Conservation (phyloP, 805 yeast genomes). For the Metschnikowia gruessii region DNA sequence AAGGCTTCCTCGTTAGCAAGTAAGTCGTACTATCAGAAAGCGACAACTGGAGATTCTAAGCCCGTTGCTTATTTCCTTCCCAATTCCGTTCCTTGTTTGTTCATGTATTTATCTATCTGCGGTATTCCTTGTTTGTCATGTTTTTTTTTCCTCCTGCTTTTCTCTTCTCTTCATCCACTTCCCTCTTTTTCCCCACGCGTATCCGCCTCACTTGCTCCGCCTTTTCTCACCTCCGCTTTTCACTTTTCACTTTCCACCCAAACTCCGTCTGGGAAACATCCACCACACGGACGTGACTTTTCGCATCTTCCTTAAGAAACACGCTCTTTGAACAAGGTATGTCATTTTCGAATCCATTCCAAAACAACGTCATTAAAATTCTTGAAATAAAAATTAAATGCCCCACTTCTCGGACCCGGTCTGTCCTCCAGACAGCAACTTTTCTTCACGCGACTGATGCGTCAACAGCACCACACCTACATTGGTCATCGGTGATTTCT, state of each 20-base stretch:
- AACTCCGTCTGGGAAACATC: not conserved
- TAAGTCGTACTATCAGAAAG: not conserved
- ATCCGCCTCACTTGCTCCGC: slow-evolving; percentile 3
- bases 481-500: too few relatives aligned
- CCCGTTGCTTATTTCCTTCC: slow-evolving; percentile 1
- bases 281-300: not conserved
- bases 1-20: not conserved
- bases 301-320: not conserved
- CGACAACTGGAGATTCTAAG: not conserved
- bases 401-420: too few relatives aligned
- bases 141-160: not conserved
- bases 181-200: not conserved
- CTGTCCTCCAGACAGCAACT: too few relatives aligned
- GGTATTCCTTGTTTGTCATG: not conserved
- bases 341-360: not conserved
- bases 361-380: too few relatives aligned
- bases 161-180: not conserved
- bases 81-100: not conserved
- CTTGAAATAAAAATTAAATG: too few relatives aligned
- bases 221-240: not conserved
- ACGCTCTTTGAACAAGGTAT: slow-evolving; percentile 2
- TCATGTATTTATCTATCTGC: not conserved
- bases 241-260: not conserved
- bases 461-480: too few relatives aligned
- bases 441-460: too few relatives aligned